Base-by-base conservation (phyloP, 192 early-diverging fungal species). In the Coemansia reversa region DNA sequence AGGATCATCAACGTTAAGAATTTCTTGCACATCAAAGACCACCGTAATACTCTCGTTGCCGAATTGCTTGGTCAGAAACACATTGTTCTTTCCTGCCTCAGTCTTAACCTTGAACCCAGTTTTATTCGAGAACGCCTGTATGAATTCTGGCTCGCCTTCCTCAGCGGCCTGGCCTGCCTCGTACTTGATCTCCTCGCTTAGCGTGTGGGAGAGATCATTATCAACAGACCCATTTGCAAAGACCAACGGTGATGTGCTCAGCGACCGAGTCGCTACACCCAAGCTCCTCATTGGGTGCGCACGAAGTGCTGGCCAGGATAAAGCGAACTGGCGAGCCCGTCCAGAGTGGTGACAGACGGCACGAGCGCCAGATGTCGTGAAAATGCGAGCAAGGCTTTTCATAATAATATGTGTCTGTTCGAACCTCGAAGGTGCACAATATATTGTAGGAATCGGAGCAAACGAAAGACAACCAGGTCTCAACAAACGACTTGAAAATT, bases 1-100 rank as follows among this genome's bases (percentile, higher is more conserved):
- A 11, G 87, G 81, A 47, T 89, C 88, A 27, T 88, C 85, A n/a
- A 83, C 79, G 70, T 90, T 92, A 72, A 85, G 87, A 55, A 98
- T 85, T 51, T 93, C 90, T 63, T 91, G 91, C 42, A 93, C 92
- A 28, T 89, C 89, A 78, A 98, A 95, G 18, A 87, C 67, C 55
- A 93, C 85, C n/a, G 89, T 87, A 75, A 98, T 92, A 50, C 85
- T 90, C 81, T 98, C 96, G 72, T 86, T 91, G 49, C 93, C 94
- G 79, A 94, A 95, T 58, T 87, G 90, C 71, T 93, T 85, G 18
- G 87, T 86, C 66, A 98, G 71, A 27, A 68, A 63, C 28, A 98
- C 91, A 78, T 92, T 89, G 73, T 92, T 92, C 4, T 83, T 68
- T 35, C 93, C 93, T 12, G 82, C 19, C 67, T 87, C 86, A 71